Evolutionary conservation across 345 rosid genomes (phyloP), one percentile per base, ranked within the genome.

Genomic region (Eucalyptus brandiana): DNA sequence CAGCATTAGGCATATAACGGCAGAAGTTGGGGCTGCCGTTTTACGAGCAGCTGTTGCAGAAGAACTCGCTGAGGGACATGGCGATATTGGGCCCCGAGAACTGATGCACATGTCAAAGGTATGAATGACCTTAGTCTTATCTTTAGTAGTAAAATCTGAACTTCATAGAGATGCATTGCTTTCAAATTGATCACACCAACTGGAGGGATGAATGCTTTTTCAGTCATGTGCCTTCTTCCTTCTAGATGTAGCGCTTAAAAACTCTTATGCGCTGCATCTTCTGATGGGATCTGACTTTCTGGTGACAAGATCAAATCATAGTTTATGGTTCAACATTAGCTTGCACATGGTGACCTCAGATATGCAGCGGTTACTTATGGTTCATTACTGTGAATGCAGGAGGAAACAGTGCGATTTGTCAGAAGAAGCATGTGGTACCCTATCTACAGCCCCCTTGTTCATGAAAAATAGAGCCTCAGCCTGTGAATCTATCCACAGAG

Each of bases 1-100:
- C 97, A 98, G 99, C 89, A 98, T 98, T 88, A 94, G 99, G 88
- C 93, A 98, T 90, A 96, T 98, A 86, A 97, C 98, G 24, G 96
- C 97, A 12, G 97, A 97, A 93, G 99, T 98, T 14, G 98, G 98
- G 69, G 97, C 99, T 16, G 97, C 99, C 81, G 99, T 98, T 92
- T 80, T 98, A 88, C 93, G 92, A 91, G 95, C 99, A 89, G 98
- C 99, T 9, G 95, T 97, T 81, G 91, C 92, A 28, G 99, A 97
- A 89, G 96, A 91, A 86, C n/a, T 96, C 87, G 99, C 97, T 13
- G 98, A 98, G 92, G 99, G 99, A 65, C 95, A 93, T 80, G 94
- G 96, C 32, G 96, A 96, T 54, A 93, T 96, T 7, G 96, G 95
- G 69, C 93, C 97, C 76, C 93, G 85, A 91, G 99, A 98, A 92